Evolutionary conservation across 345 rosid genomes (phyloP).

Genomic region (Boechera divaricarpa): DNA sequence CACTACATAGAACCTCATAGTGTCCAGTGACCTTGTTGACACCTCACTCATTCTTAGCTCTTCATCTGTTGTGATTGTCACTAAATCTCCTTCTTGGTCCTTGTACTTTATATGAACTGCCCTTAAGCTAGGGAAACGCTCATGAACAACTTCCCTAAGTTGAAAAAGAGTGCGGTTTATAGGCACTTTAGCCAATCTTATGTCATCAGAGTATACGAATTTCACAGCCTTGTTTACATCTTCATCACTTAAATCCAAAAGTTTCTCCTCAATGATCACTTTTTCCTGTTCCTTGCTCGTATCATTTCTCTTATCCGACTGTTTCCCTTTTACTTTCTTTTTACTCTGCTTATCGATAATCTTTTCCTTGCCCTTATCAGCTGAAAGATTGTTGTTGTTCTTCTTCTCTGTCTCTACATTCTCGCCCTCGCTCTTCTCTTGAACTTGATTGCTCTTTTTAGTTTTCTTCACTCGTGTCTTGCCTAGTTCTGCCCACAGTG

Average conservation of each 20-base stretch:
- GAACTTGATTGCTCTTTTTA: slow-evolving; percentile 48
- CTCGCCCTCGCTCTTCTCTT: slow-evolving; percentile 41
- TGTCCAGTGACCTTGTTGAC: slow-evolving; percentile 53
- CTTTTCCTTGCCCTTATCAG: slow-evolving; percentile 43
- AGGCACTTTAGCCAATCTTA: slow-evolving; percentile 79
- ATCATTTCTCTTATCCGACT: slow-evolving; percentile 41
- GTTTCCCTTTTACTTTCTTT: slow-evolving; percentile 49
- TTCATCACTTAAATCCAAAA: slow-evolving; percentile 46
- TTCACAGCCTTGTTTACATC: slow-evolving; percentile 65
- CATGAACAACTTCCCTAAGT: slow-evolving; percentile 69
- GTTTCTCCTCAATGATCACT: slow-evolving; percentile 61
- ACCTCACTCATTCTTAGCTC: slow-evolving; percentile 81
- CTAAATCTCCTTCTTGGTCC: slow-evolving; percentile 91
- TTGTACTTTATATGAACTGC: slow-evolving; percentile 78
- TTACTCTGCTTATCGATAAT: slow-evolving; percentile 43
- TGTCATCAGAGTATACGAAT: slow-evolving; percentile 76
- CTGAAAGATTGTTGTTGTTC: slow-evolving; percentile 1
- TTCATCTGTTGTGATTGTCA: slow-evolving; percentile 82
- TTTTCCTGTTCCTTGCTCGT: slow-evolving; percentile 62
- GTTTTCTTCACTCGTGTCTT: slow-evolving; percentile 56
- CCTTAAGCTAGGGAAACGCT: slow-evolving; percentile 69
- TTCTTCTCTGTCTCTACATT: slow-evolving; percentile 38
- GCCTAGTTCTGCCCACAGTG: slow-evolving; percentile 44
- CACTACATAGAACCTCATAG: slow-evolving; percentile 66
- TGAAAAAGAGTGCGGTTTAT: slow-evolving; percentile 68